phyloP scores from a whole-genome alignment of 257 asterid species.

The Anisodus acutangulus region DNA sequence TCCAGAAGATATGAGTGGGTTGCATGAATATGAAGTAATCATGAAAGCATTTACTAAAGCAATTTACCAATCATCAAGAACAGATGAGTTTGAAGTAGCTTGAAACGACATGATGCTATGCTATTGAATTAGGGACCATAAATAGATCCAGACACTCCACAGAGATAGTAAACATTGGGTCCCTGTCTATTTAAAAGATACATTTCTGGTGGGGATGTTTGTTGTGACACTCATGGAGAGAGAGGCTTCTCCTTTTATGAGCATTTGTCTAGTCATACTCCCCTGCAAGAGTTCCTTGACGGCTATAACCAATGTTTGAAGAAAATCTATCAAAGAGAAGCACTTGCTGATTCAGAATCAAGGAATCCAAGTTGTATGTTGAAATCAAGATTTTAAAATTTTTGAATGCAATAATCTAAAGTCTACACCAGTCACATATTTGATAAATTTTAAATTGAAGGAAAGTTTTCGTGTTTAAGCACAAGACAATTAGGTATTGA shows the following conservation, averaged over 20 bases:
- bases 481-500: conserved; percentile 44
- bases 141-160: conserved; percentile 50
- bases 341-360: conserved; percentile 51
- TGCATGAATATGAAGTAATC: conserved; percentile 44
- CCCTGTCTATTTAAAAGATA: conserved; percentile 58
- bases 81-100: conserved; percentile 59
- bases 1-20: conserved; percentile 34
- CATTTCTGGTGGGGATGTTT: conserved; percentile 51
- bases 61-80: conserved; percentile 42
- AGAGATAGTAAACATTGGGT: conserved; percentile 62
- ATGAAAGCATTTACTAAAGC: conserved; percentile 38
- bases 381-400: conserved; percentile 52
- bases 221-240: conserved; percentile 40
- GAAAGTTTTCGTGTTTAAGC: conserved; percentile 52
- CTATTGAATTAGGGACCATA: conserved; percentile 40
- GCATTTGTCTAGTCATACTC: conserved; percentile 45
- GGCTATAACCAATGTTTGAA: conserved; percentile 45
- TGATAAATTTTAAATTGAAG: conserved; percentile 51
- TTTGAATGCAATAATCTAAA: conserved; percentile 55
- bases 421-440: conserved; percentile 50
- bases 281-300: conserved; percentile 52
- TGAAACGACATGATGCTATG: conserved; percentile 52
- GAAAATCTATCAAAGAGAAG: conserved; percentile 52
- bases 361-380: conserved; percentile 40
- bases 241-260: conserved; percentile 48